Conservation (phyloP, 495 filamentous ascomycete genomes). For the Cetradonia linearis region DNA sequence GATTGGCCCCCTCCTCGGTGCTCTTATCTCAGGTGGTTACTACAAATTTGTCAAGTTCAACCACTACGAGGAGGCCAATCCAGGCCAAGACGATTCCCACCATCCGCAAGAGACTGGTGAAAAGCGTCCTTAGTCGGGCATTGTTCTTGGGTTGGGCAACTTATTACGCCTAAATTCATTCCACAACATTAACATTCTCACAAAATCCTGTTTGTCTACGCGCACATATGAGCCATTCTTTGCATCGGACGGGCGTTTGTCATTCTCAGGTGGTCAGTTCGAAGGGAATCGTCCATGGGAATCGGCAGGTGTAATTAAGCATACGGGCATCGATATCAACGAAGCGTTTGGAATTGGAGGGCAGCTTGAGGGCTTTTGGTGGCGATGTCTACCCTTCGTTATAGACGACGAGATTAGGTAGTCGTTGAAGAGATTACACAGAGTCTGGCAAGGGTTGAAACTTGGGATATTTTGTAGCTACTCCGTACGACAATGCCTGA, state of each 20-base stretch:
- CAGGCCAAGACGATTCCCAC: slow-evolving; percentile 49
- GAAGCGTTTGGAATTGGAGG: background rate
- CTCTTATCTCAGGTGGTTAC: slow-evolving; percentile 55
- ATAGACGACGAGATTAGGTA: background rate
- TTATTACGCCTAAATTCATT: background rate
- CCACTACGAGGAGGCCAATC: slow-evolving; percentile 72
- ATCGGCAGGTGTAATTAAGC: background rate
- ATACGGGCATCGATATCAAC: background rate
- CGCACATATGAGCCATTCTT: background rate
- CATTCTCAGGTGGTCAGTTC: background rate
- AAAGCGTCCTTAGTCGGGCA: background rate
- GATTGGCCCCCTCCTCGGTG: slow-evolving; percentile 57
- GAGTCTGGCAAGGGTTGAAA: background rate
- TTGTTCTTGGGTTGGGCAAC: background rate
- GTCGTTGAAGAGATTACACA: too few species aligned
- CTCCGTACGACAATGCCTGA: background rate
- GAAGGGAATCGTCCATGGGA: background rate
- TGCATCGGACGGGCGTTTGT: slow-evolving; percentile 7
- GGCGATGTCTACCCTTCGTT: too few species aligned
- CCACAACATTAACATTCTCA: background rate
- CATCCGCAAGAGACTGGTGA: slow-evolving; percentile 10
- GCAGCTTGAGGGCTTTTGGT: background rate
- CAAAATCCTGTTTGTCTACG: background rate
- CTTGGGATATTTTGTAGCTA: too few species aligned
- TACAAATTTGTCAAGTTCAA: slow-evolving; percentile 57